Evolutionary conservation across 2,329 filamentous ascomycete species (phyloP), one percentile per base, ranked within the genome.

Genomic region (Diaporthe caulivora): DNA sequence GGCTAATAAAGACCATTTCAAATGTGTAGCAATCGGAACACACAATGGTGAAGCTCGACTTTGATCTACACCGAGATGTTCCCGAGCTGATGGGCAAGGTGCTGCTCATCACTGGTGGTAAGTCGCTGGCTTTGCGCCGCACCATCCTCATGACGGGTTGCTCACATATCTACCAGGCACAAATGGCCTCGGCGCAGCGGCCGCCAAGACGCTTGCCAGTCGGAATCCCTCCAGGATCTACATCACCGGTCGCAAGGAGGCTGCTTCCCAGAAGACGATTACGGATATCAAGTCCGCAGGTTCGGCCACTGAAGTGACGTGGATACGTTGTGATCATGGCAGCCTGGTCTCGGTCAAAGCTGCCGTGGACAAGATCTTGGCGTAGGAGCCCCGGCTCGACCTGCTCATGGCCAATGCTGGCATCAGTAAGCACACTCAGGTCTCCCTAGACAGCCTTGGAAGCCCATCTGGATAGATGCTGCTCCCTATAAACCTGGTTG

Each of bases 391-490:
- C 2, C 77, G 79, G 11, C 78, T 87, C 0, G 84, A 86, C 75
- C 81, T 86, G 49, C 78, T 87, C 2, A 81, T 88, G 64, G 81
- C 83, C 51, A 87, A 87, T 73, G 86, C 86, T 0, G 86, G 86
- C 3, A 81, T 86, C 70, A 84, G 72, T 75, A 69, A 70, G 44
- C 9, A 13, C 34, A n/a, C 18, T 24, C 1, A 13, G 26, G 21
- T 1, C 10, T 9, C 8, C n/a, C 10, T 13, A 9, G 5, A 57
- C 17, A 21, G 9, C 8, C 2, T 34, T 21, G 26, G 29, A 10
- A 21, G 53, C 21, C 51, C 17, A 2, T 5, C 18, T 17, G 21
- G 44, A n/a, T 21, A 49, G 21, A n/a, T 51, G 2, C 3, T 26
- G 2, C 2, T n/a, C 4, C 6, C 10, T 3, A 13, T 10, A 11